These are phyloP conservation scores for Apiotrichum gracile DNA, from an alignment of 1,284 basidiomycete species.

Conservation along the genomic window DNA sequence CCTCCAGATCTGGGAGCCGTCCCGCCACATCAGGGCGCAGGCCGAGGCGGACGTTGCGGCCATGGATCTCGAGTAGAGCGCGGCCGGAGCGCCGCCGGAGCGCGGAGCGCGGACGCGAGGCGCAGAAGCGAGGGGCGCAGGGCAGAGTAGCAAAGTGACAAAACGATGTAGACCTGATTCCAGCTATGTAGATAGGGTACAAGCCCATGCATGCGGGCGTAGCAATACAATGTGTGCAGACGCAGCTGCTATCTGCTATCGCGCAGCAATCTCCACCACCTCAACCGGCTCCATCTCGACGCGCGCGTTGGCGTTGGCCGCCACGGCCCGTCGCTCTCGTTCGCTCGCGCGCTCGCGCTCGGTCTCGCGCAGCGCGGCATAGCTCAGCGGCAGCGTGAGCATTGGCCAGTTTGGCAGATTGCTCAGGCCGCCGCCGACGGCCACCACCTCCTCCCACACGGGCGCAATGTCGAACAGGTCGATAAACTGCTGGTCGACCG, in stretches of 20 bases:
- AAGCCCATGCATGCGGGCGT: too few species aligned
- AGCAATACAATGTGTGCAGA: background rate
- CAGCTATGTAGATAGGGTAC: background rate
- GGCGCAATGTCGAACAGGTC: slow-evolving; percentile 48
- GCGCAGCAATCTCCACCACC: slow-evolving; percentile 8
- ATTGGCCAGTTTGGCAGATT: slow-evolving; percentile 40
- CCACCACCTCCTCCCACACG: slow-evolving; percentile 37
- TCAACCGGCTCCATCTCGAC: slow-evolving; percentile 2
- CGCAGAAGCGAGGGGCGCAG: too few species aligned
- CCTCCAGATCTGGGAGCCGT: slow-evolving; percentile 48
- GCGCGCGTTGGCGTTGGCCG: background rate
- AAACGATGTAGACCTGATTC: too few species aligned
- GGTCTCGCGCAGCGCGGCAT: slow-evolving; percentile 6
- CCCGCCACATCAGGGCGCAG: slow-evolving; percentile 48
- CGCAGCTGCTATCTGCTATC: too few species aligned
- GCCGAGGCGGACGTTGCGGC: slow-evolving; percentile 42
- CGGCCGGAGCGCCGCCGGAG: too few species aligned
- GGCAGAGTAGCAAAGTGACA: too few species aligned
- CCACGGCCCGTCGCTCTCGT: background rate
- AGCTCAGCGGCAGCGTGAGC: slow-evolving; percentile 26
- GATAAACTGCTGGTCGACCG: slow-evolving; percentile 55
- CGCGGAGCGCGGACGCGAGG: too few species aligned
- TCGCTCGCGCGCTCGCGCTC: slow-evolving; percentile 9
- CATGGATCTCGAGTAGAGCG: slow-evolving; percentile 45
- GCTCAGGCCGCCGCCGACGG: slow-evolving; percentile 26